Percentiles rank a stretch among this genome's conserved stretches.
Evolutionary conservation across 768 basidiomycete species (phyloP).

Genomic region (Podaxis carcinomalis): DNA sequence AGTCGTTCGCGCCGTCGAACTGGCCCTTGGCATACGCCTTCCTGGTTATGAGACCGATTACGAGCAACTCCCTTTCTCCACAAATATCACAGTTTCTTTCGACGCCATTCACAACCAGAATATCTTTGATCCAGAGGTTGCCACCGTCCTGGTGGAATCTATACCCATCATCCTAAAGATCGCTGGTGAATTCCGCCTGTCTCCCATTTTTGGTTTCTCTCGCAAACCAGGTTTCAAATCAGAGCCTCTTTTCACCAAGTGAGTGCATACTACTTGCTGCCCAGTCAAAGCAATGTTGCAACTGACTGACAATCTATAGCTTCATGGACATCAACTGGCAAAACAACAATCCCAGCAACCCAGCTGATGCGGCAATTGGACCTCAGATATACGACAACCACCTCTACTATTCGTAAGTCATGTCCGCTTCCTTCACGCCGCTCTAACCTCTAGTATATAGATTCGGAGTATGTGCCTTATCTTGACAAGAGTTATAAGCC

Average conservation of each 20-base stretch:
- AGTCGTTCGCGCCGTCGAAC: slow-evolving; percentile 62
- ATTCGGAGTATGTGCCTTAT: slow-evolving; percentile 46
- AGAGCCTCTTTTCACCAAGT: slow-evolving; percentile 33
- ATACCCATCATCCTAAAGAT: slow-evolving; percentile 33
- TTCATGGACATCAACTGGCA: slow-evolving; percentile 87
- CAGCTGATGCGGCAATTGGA: slow-evolving; percentile 62
- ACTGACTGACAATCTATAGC: slow-evolving; percentile 27
- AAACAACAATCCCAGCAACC: slow-evolving; percentile 62
- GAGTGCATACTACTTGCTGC: slow-evolving; percentile 5
- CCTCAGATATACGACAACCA: slow-evolving; percentile 79
- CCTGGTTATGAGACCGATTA: slow-evolving; percentile 23
- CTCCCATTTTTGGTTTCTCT: slow-evolving; percentile 16
- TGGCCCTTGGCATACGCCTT: slow-evolving; percentile 49
- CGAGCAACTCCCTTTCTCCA: slow-evolving; percentile 8
- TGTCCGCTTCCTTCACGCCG: background rate
- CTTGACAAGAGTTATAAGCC: background rate
- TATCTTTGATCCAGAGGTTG: slow-evolving; percentile 24
- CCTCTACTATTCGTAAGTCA: slow-evolving; percentile 64
- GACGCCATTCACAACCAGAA: slow-evolving; percentile 13
- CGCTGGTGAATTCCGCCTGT: slow-evolving; percentile 20
- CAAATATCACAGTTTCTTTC: slow-evolving; percentile 25
- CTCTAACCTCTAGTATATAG: slow-evolving; percentile 22
- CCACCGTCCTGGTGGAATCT: slow-evolving; percentile 28
- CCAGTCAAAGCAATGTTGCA: background rate
- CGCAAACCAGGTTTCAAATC: background rate